Base-by-base conservation (phyloP, 2,329 filamentous ascomycete genomes). In the Aspergillus sp. region DNA sequence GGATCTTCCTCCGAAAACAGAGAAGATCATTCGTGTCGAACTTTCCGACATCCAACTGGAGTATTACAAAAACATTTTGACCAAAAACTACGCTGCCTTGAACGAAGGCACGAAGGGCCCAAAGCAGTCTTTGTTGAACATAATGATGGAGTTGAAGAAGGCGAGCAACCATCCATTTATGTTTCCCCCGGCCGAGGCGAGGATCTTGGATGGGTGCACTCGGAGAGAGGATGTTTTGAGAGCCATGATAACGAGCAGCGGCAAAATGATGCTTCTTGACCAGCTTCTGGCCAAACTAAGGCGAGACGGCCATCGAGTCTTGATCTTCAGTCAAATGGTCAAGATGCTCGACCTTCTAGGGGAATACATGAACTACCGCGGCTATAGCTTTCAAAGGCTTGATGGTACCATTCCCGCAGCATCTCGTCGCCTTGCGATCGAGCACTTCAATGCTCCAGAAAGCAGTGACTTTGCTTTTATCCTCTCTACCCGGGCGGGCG, bases 61-160 rank as follows among this genome's bases (percentile, higher is more conserved):
- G 43, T 96, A 95, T 60, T 98, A 98, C 69, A 96, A 96, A 64
- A 96, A 96, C 53, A 96, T 98, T 37, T 70, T 98, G 15, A 96
- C 91, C 0, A 80, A 89, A 51, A 98, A 98, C 55, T 98, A 98
- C 51, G 79, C 86, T 17, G 91, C 89, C 3, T 71, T 98, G 19
- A 94, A 93, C 48, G 84, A 94, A 52, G 89, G 86, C 28, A 80
- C 81, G 27, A 85, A 78, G 39, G 91, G 89, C 4, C 85, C 93
- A 58, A 96, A 94, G 61, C 89, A 93, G 45, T 96, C 89, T 0
- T 66, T 98, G 10, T 68, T 98, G 42, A 98, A 98, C 61, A 91
- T 98, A 57, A 95, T 98, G 77, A 98, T 98, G 91, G 91, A 98
- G 60, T 63, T 98, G 51, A 98, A 98, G 68, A 98, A 98, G 62